These are phyloP conservation scores for Penicillium canariense DNA, from an alignment of 495 filamentous ascomycete species.

Conservation along the genomic window DNA sequence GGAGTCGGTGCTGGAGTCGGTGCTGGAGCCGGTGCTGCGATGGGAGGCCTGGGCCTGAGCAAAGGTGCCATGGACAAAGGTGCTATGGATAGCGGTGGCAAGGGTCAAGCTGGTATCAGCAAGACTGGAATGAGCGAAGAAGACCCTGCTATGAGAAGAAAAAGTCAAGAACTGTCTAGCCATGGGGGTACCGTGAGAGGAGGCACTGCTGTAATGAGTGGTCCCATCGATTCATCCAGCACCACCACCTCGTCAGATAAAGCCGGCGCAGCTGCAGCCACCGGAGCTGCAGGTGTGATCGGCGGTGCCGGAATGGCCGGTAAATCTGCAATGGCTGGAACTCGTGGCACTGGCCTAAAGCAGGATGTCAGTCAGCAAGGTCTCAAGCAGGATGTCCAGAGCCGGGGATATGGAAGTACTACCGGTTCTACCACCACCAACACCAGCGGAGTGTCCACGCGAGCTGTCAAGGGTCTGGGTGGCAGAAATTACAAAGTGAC, in stretches of 20 bases:
- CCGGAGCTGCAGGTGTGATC: not conserved
- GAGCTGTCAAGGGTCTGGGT: slow-evolving; percentile 14
- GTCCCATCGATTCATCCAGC: not conserved
- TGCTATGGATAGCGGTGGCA: not conserved
- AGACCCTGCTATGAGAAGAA: not conserved
- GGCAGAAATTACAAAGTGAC: slow-evolving; percentile 18
- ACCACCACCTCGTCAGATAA: not conserved
- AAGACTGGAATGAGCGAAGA: not conserved
- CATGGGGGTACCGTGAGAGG: slow-evolving; percentile 1
- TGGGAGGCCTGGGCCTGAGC: not conserved
- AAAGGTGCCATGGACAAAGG: not conserved
- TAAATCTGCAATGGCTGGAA: not conserved
- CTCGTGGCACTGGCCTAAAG: slow-evolving; percentile 3
- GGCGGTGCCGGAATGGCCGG: not conserved
- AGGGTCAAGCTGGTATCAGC: not conserved
- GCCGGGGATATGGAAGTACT: not conserved
- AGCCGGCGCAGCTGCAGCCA: not conserved
- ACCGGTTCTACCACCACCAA: not conserved
- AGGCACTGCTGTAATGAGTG: slow-evolving; percentile 6
- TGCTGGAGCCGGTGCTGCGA: not conserved
- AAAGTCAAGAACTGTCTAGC: not conserved
- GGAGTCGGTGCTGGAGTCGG: not conserved
- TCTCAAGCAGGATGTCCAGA: not conserved
- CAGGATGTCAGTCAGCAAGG: not conserved
- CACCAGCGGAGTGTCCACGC: not conserved